These are phyloP conservation scores for Spathaspora girioi DNA, from an alignment of 805 yeast species.

Conservation along the genomic window DNA sequence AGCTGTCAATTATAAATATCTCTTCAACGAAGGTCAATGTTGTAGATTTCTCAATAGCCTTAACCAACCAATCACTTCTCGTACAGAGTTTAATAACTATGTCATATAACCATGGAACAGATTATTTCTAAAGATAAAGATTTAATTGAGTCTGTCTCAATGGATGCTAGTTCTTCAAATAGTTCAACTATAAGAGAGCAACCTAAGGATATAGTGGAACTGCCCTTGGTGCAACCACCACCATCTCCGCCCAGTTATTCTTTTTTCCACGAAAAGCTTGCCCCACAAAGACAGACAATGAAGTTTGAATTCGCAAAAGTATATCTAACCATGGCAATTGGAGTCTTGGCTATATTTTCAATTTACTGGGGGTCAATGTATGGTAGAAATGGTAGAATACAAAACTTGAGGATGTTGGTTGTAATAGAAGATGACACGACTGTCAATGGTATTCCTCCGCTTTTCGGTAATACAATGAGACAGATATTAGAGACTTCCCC, in stretches of 20 bases:
- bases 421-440: conserved; percentile 22
- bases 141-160: not conserved
- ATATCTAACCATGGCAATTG: conserved; percentile 29
- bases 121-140: not conserved
- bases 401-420: conserved; percentile 33
- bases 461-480: conserved; percentile 46
- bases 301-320: conserved; percentile 14
- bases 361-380: conserved; percentile 41
- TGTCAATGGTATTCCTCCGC: conserved; percentile 28
- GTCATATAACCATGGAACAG: not conserved
- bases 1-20: too few species aligned
- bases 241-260: conserved; percentile 13
- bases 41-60: too few species aligned
- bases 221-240: not conserved
- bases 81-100: too few species aligned
- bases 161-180: not conserved
- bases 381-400: conserved; percentile 23
- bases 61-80: too few species aligned
- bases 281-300: conserved; percentile 16
- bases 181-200: not conserved
- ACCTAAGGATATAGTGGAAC: too few species aligned
- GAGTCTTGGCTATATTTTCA: conserved; percentile 31
- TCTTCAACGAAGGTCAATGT: too few species aligned
- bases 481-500: conserved; percentile 23
- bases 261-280: conserved; percentile 26